Evolutionary conservation across 2,329 filamentous ascomycete species (phyloP).

Genomic region (Cordyceps pruinosa): DNA sequence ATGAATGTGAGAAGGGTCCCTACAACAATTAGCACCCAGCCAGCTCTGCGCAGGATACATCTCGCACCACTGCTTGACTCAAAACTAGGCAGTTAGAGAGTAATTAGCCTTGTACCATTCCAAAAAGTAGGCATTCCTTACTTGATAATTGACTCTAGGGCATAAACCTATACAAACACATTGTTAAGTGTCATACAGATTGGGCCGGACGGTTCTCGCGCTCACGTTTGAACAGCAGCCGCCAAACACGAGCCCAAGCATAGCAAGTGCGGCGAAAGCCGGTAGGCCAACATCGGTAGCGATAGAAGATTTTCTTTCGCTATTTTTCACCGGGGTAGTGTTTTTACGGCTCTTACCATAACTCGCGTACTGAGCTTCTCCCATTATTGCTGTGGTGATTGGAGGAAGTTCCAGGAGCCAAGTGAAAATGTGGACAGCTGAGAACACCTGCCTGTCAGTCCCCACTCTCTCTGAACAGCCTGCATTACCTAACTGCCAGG

Average conservation of each 20-base stretch:
- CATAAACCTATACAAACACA: conserved; percentile 68
- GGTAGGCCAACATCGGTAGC: conserved; percentile 20
- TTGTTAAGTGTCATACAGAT: not conserved
- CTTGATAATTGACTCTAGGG: conserved; percentile 91
- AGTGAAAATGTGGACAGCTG: not conserved
- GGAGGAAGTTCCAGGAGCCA: not conserved
- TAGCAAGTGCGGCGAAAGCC: conserved; percentile 53
- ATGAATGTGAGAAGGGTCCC: conserved; percentile 83
- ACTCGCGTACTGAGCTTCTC: not conserved
- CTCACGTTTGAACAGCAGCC: conserved; percentile 90
- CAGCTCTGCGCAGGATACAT: not conserved
- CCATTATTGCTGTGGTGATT: not conserved
- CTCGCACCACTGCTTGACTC: conserved; percentile 71
- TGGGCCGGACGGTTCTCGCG: not conserved
- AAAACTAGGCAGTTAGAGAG: conserved; percentile 51
- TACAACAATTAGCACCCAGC: conserved; percentile 28
- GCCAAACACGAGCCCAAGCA: conserved; percentile 85
- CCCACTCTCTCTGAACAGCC: too few relatives aligned
- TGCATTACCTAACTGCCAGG: too few relatives aligned
- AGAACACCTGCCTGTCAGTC: too few relatives aligned
- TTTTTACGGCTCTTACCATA: not conserved
- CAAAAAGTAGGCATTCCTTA: conserved; percentile 39
- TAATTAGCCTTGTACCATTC: conserved; percentile 6
- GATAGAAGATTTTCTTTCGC: not conserved
- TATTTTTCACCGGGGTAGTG: not conserved